Percentiles rank a stretch among this genome's conserved stretches.
These are phyloP conservation scores for Cercospora zeina DNA, from an alignment of 2,329 filamentous ascomycete genomes.

Conservation along the genomic window DNA sequence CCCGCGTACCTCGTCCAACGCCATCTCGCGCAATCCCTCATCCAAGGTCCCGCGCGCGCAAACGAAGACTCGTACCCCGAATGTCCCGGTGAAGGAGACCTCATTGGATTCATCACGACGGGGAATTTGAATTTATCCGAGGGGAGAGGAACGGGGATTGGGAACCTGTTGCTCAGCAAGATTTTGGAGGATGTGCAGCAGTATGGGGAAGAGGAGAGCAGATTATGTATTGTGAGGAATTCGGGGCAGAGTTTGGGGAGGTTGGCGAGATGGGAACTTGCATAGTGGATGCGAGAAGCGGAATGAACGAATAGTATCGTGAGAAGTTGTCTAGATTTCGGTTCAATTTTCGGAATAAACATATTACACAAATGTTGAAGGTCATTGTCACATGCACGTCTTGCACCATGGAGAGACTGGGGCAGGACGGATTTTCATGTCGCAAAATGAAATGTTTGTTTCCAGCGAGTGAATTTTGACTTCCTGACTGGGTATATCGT, in stretches of 20 bases:
- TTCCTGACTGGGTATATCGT: constrained; percentile 1
- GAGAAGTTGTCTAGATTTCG: no score
- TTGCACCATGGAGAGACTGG: neutral
- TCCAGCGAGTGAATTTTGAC: neutral
- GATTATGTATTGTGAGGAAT: constrained; percentile 76
- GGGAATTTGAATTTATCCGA: constrained; percentile 79
- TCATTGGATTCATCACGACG: constrained; percentile 87
- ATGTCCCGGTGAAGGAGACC: constrained; percentile 71
- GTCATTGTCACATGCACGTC: no score
- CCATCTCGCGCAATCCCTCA: constrained; percentile 45
- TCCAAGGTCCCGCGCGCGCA: constrained; percentile 45
- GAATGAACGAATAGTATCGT: neutral
- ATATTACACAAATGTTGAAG: no score
- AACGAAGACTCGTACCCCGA: constrained; percentile 55
- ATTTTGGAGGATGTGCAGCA: constrained; percentile 49
- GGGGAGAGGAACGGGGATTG: constrained; percentile 74
- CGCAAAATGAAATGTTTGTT: neutral
- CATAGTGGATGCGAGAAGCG: constrained; percentile 34
- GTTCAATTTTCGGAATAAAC: no score
- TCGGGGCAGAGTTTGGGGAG: constrained; percentile 77
- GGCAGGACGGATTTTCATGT: neutral
- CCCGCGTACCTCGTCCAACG: constrained; percentile 49
- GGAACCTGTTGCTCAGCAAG: constrained; percentile 63
- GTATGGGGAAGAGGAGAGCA: constrained; percentile 46
- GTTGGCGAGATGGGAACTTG: constrained; percentile 73